Evolutionary conservation across 169 alveolate species (phyloP).

Genomic region (Plasmodium knowlesi): DNA sequence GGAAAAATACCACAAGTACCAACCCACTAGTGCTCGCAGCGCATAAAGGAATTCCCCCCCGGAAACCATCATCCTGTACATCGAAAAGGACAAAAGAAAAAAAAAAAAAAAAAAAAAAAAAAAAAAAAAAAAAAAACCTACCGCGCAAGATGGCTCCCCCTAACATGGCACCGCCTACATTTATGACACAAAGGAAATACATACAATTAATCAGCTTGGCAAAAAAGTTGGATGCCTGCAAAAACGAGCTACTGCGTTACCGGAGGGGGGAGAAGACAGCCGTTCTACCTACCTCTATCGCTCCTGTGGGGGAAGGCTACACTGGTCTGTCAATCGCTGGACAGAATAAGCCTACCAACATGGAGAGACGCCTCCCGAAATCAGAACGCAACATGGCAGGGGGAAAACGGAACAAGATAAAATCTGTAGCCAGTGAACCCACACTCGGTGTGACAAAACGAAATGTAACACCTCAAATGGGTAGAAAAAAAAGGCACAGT

Average conservation of each 20-base stretch:
- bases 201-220: conserved; percentile 9
- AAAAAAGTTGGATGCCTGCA: conserved; percentile 12
- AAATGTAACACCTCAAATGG: background rate
- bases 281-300: background rate
- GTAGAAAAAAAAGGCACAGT: background rate
- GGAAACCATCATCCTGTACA: background rate
- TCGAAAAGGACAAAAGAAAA: background rate
- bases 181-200: conserved; percentile 10
- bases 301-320: background rate
- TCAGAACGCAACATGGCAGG: background rate
- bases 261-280: background rate
- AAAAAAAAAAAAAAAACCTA: too few species aligned
- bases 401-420: background rate
- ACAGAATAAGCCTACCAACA: background rate
- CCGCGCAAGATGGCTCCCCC: too few species aligned
- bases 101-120: too few species aligned
- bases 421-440: background rate
- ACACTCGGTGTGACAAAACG: background rate
- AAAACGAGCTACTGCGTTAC: conserved; percentile 16
- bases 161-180: background rate
- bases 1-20: background rate
- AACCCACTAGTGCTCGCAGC: background rate
- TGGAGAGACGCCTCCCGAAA: background rate
- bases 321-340: background rate
- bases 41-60: background rate